These are phyloP conservation scores for Alternaria triticimaculans DNA, from an alignment of 2,329 filamentous ascomycete species.

Conservation along the genomic window DNA sequence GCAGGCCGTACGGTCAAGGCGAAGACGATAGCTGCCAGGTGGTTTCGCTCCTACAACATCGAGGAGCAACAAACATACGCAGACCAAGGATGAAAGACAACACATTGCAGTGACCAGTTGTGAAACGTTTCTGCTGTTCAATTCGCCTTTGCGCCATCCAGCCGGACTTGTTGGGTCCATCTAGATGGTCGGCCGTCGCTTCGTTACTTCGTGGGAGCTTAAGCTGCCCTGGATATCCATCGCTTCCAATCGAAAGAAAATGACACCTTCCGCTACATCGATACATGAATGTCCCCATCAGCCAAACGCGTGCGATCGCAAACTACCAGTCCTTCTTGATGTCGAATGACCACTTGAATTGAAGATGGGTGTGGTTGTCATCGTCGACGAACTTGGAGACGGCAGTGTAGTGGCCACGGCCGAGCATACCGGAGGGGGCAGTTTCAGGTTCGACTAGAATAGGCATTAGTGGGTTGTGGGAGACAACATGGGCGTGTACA, in stretches of 20 bases:
- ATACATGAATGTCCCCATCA: slow-evolving; percentile 6
- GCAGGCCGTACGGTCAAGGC: slow-evolving; percentile 57
- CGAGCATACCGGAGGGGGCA: slow-evolving; percentile 88
- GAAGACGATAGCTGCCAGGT: slow-evolving; percentile 52
- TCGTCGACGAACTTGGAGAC: slow-evolving; percentile 93
- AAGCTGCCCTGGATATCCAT: slow-evolving; percentile 24
- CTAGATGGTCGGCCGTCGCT: slow-evolving; percentile 29
- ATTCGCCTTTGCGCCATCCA: slow-evolving; percentile 12
- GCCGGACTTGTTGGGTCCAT: slow-evolving; percentile 13
- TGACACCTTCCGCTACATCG: slow-evolving; percentile 13
- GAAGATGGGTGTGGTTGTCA: slow-evolving; percentile 86
- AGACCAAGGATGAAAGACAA: slow-evolving; percentile 13
- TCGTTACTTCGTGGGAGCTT: slow-evolving; percentile 29
- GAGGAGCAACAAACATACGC: slow-evolving; percentile 5
- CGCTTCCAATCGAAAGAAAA: slow-evolving; percentile 14
- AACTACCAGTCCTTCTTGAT: slow-evolving; percentile 93
- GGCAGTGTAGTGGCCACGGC: slow-evolving; percentile 88
- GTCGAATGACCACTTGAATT: slow-evolving; percentile 96
- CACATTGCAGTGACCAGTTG: background rate
- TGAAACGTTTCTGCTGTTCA: slow-evolving; percentile 13
- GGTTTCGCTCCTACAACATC: slow-evolving; percentile 48
- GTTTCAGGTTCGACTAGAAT: slow-evolving; percentile 83
- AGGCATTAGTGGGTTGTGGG: slow-evolving; percentile 14
- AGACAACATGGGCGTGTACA: slow-evolving; percentile 43
- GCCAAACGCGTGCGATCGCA: slow-evolving; percentile 1